Evolutionary conservation across 306 rosid species (phyloP), one percentile per base, ranked within the genome.

Genomic region (Lotus japonicus): DNA sequence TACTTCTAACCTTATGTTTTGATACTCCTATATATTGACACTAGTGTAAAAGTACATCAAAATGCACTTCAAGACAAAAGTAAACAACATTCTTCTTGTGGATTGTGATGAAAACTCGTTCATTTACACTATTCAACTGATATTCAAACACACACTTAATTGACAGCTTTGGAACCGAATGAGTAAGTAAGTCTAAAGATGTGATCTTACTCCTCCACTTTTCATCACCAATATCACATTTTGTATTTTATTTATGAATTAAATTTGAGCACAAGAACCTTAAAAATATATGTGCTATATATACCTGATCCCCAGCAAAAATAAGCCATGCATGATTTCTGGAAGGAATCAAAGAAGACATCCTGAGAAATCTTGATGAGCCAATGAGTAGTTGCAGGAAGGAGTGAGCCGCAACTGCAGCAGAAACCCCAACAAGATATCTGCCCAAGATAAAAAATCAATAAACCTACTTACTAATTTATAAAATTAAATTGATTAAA

Each of bases 271-370:
- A 11, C 17, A 14, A 55, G 18, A 14, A 36, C 63, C 10, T 31
- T 58, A 5, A 45, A 21, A 10, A 6, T n/a, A 39, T 44, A 31
- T 15, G 19, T 26, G 4, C 4, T 2, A 26, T 26, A 26, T 33
- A 48, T 80, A 90, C 98, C 97, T 90, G 96, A 85, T 94, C 98
- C 5, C 84, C 90, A 11, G 96, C 96, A 66, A 90, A 88, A 74
- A 79, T 54, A 76, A 90, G 76, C 96, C 97, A 94, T 41, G 97
- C 98, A 33, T 85, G 87, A 36, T 83, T 80, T 80, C 92, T 85
- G 9, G 96, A 86, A 81, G 85, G 86, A 66, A 84, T 81, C 62
- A 85, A 59, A 33, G 92, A 85, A 51, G 85, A 80, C 28, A 75
- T 83, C 46, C 78, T 90, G 49, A 82, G 73, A 65, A 94, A 84